Conservation (phyloP, 2,329 filamentous ascomycete species). For the Alternaria triticimaculans region DNA sequence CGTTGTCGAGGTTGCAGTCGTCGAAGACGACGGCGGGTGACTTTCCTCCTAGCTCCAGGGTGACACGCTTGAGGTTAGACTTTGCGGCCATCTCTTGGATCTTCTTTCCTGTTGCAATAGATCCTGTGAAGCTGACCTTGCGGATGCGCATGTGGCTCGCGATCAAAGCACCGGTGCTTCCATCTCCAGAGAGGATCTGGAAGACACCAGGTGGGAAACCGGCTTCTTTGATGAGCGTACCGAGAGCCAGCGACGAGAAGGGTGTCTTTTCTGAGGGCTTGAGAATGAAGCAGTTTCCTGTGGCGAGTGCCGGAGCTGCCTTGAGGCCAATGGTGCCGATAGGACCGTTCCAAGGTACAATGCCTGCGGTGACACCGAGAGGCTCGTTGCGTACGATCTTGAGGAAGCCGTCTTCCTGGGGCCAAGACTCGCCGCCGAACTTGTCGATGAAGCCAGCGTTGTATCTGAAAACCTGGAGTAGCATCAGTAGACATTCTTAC, state of each 20-base stretch:
- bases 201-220: slow-evolving; percentile 52
- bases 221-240: slow-evolving; percentile 44
- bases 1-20: slow-evolving; percentile 53
- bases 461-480: slow-evolving; percentile 39
- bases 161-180: slow-evolving; percentile 47
- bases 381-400: slow-evolving; percentile 53
- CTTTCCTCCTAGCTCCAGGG: slow-evolving; percentile 55
- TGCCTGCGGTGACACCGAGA: slow-evolving; percentile 51
- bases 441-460: slow-evolving; percentile 46
- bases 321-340: slow-evolving; percentile 49
- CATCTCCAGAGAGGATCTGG: slow-evolving; percentile 49
- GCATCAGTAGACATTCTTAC: background rate
- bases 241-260: slow-evolving; percentile 42
- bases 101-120: slow-evolving; percentile 46
- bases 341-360: slow-evolving; percentile 53
- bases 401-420: slow-evolving; percentile 56
- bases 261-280: slow-evolving; percentile 49
- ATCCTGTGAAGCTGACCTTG: slow-evolving; percentile 54
- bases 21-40: slow-evolving; percentile 54
- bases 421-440: slow-evolving; percentile 45
- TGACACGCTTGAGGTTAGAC: slow-evolving; percentile 53
- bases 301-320: slow-evolving; percentile 44
- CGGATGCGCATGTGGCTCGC: slow-evolving; percentile 49
- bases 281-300: slow-evolving; percentile 47
- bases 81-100: slow-evolving; percentile 52